Conservation (phyloP, 2,329 filamentous ascomycete species). For the Microcyclospora pomicola region DNA sequence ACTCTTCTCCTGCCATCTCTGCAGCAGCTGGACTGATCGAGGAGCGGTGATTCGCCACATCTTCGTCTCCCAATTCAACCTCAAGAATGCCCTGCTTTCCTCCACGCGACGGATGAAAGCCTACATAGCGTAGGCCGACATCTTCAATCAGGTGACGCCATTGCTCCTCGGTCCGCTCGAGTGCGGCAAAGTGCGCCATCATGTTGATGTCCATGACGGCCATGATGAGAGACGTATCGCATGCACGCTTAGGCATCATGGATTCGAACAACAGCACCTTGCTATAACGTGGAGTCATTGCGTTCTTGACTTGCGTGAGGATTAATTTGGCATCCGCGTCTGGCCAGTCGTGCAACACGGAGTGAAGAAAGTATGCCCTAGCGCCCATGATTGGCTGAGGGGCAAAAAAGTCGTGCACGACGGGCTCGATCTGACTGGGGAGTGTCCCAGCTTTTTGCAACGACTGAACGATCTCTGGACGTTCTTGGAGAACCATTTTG, state of each 20-base stretch:
- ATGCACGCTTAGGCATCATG: slow-evolving; percentile 10
- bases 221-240: slow-evolving; percentile 3
- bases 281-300: slow-evolving; percentile 14
- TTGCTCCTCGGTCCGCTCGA: slow-evolving; percentile 28
- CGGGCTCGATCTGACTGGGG: slow-evolving; percentile 1
- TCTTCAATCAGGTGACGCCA: slow-evolving; percentile 18
- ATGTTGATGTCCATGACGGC: slow-evolving; percentile 28
- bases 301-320: slow-evolving; percentile 9
- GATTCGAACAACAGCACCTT: slow-evolving; percentile 16
- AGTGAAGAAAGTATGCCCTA: slow-evolving; percentile 12
- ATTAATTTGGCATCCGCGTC: slow-evolving; percentile 9
- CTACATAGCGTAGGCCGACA: slow-evolving; percentile 5
- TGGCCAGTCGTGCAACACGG: slow-evolving; percentile 16
- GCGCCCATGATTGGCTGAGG: slow-evolving; percentile 7
- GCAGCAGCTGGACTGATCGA: too few species aligned
- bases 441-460: slow-evolving; percentile 1
- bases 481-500: slow-evolving; percentile 12
- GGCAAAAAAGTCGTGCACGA: slow-evolving; percentile 7
- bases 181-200: slow-evolving; percentile 25
- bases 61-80: too few species aligned
- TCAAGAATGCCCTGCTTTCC: too few species aligned
- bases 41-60: too few species aligned
- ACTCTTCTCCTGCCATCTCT: too few species aligned
- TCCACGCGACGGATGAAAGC: too few species aligned
- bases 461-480: slow-evolving; percentile 9